Evolutionary conservation across 192 early-diverging fungal genomes (phyloP), one percentile per base, ranked within the genome.

Genomic region (Coemansia sp.): DNA sequence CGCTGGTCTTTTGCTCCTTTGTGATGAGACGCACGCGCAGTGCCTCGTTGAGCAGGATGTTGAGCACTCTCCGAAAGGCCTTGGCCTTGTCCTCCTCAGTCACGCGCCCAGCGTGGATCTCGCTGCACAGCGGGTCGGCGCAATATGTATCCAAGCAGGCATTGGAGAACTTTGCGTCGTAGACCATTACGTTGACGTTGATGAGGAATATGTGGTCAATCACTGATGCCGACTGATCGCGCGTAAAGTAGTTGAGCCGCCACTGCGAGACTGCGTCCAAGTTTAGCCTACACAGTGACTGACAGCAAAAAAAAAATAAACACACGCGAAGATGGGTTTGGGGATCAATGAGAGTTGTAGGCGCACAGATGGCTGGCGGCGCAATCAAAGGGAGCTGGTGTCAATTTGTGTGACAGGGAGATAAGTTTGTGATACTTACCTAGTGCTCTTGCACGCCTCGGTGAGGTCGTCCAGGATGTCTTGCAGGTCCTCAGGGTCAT

Each of bases 251-350:
- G 64, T 77, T 74, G 22, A 86, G 72, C 38, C 80, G 71, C 84
- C 84, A 86, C 66, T 86, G 84, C 20, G 84, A 74, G n/a, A 86
- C 80, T 3, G 77, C 84, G 46, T 81, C 80, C 71, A 86, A 62
- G 41, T 82, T 79, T 12, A 86, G 77, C 66, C 78, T 75, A 72
- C 66, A 53, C 44, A 62, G 36, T 10, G 3, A 46, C 13, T 16
- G 18, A 18, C 61, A 63, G 58, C n/a, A 64, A 64, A 62, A 39
- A 62, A 36, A 18, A 22, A 16, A 24, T 27, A 27, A 27, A 27
- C 27, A 27, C 27, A 27, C 24, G 24, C 40, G 46, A 49, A 39
- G 43, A 44, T 44, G 43, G 43, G 15, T 16, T 44, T 44, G 24
- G 20, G 22, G 53, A 31, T n/a, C 43, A 43, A 49, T 65, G 39